Evolutionary conservation across 345 rosid species (phyloP).

Genomic region (Rhodamnia argentea): DNA sequence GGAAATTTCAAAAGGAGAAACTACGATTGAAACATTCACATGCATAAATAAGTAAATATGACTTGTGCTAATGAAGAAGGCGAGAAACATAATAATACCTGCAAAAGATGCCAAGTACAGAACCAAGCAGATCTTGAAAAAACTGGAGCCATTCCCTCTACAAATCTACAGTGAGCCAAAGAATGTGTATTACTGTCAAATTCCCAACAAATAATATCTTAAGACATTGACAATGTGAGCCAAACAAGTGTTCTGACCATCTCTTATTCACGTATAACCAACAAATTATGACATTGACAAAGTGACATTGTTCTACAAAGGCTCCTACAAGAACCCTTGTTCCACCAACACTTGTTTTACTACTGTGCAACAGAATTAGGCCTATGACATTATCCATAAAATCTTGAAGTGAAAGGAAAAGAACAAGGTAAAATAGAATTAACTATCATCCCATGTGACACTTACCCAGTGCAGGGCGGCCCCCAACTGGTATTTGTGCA

Average conservation of each 20-base stretch:
- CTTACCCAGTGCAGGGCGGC: conserved; percentile 97
- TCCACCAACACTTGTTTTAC: not conserved
- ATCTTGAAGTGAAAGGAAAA: not conserved
- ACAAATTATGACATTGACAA: not conserved
- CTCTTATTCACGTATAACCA: not conserved
- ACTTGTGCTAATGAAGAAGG: not conserved
- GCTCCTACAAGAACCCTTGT: not conserved
- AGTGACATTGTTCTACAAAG: not conserved
- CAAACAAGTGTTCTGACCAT: not conserved
- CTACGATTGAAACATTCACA: not conserved
- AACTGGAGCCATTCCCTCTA: conserved; percentile 99
- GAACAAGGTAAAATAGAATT: not conserved
- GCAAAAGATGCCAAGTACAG: conserved; percentile 99
- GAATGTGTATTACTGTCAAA: not conserved
- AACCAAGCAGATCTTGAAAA: conserved; percentile 98
- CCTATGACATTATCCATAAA: not conserved
- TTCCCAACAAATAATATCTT: not conserved
- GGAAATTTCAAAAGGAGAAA: not conserved
- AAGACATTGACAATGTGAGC: not conserved
- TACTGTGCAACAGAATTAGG: not conserved
- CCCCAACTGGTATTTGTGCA: conserved; percentile 82
- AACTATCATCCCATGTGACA: not conserved
- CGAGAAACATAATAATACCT: conserved; percentile 29
- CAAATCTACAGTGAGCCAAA: conserved; percentile 44
- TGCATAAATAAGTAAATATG: not conserved